Evolutionary conservation across 352 stramenopile species (phyloP).

Genomic region (Phytophthora uliginosa): DNA sequence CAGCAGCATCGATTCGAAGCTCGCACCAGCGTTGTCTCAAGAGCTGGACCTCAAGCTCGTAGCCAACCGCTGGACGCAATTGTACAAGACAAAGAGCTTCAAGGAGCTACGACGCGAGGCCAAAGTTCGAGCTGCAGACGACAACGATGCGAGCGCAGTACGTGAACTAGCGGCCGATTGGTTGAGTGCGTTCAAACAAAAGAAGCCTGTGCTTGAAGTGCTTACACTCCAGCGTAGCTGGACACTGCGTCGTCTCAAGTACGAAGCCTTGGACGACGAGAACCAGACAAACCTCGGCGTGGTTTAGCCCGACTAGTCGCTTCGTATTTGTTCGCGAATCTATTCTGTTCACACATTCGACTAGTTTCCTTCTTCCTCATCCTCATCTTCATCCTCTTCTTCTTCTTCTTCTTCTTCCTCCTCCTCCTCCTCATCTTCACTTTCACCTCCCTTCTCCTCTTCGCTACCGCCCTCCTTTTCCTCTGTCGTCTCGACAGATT

Average conservation of each 20-base stretch:
- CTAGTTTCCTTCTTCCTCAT: slow-evolving; percentile 27
- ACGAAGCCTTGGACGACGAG: slow-evolving; percentile 32
- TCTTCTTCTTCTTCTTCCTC: slow-evolving; percentile 17
- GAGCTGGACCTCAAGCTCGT: slow-evolving; percentile 52
- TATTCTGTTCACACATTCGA: slow-evolving; percentile 27
- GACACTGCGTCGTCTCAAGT: slow-evolving; percentile 55
- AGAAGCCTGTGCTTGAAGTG: slow-evolving; percentile 53
- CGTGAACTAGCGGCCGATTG: slow-evolving; percentile 44
- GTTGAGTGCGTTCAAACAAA: slow-evolving; percentile 53
- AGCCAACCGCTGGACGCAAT: slow-evolving; percentile 62
- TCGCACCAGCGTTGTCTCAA: slow-evolving; percentile 19
- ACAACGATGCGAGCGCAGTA: slow-evolving; percentile 8
- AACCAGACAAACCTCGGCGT: slow-evolving; percentile 1
- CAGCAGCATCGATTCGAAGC: neutral
- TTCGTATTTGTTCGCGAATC: slow-evolving; percentile 30
- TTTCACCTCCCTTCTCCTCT: slow-evolving; percentile 9
- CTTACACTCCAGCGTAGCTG: slow-evolving; percentile 49
- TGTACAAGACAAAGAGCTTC: slow-evolving; percentile 55
- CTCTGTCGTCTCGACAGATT: neutral
- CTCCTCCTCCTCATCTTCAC: slow-evolving; percentile 18
- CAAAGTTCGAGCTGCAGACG: slow-evolving; percentile 10
- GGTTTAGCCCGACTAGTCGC: slow-evolving; percentile 7
- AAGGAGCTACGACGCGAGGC: slow-evolving; percentile 56
- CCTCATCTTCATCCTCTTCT: slow-evolving; percentile 23
- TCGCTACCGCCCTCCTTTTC: slow-evolving; percentile 19